These are phyloP conservation scores for Exophiala phaeomuriformis DNA, from an alignment of 2,329 filamentous ascomycete genomes.

Conservation along the genomic window DNA sequence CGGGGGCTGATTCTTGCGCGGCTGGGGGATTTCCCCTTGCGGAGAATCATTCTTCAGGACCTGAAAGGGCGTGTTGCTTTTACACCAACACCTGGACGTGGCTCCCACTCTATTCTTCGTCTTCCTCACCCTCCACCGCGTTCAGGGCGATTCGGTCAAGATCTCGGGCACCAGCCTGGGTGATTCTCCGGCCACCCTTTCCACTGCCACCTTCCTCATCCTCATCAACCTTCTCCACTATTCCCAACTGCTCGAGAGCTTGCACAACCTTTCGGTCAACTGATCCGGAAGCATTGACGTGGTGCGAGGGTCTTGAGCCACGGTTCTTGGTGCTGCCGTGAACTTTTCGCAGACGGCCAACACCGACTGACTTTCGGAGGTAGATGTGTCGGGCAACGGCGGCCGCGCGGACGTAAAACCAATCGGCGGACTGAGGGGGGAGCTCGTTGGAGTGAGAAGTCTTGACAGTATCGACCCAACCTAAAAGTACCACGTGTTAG, in stretches of 20 bases:
- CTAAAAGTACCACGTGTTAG: conserved; percentile 40
- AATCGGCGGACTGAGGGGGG: conserved; percentile 95
- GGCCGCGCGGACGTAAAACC: conserved; percentile 84
- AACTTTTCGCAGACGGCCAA: conserved; percentile 92
- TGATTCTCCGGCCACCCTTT: conserved; percentile 97
- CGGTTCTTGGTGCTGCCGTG: conserved; percentile 98
- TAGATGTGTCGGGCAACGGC: conserved; percentile 97
- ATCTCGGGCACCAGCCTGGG: conserved; percentile 96
- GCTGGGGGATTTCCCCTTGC: background rate
- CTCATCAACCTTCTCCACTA: conserved; percentile 72
- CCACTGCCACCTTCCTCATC: conserved; percentile 83
- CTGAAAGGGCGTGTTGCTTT: background rate
- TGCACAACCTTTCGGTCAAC: conserved; percentile 98
- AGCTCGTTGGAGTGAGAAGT: conserved; percentile 94
- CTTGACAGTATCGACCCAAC: conserved; percentile 99
- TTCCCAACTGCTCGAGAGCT: conserved; percentile 97
- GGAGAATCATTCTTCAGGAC: background rate
- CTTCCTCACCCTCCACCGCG: conserved; percentile 64
- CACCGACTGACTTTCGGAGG: conserved; percentile 98
- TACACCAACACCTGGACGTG: background rate
- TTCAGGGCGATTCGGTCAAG: conserved; percentile 90
- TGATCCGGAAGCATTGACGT: conserved; percentile 89
- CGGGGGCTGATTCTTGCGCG: background rate
- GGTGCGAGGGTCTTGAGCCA: conserved; percentile 80
- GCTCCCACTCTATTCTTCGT: conserved; percentile 45